Evolutionary conservation across 2,329 filamentous ascomycete species (phyloP), one percentile per base, ranked within the genome.

Genomic region (Ceratocystis cacaofunesta): DNA sequence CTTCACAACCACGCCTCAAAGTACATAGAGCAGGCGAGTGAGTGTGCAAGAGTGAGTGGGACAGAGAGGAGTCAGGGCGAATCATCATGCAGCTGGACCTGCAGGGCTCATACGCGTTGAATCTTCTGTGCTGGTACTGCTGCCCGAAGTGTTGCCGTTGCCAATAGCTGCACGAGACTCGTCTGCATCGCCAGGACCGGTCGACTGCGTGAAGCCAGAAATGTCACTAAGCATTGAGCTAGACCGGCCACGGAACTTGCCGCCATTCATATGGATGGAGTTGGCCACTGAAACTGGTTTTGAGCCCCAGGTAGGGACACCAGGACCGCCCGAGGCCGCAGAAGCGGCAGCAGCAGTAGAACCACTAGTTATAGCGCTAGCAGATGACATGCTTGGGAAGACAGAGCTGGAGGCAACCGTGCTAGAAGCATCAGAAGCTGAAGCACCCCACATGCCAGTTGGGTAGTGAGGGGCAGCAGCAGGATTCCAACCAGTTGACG

Each of bases 221-320:
- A 86, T 76, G 70, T 85, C 81, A 70, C 83, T 86, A 1, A 87
- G 79, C 84, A 87, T 87, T 66, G 82, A 85, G 8, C 82, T 85
- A 36, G 83, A 86, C 61, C 84, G 80, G 25, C 82, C 83, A 57
- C 84, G 75, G 36, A 76, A 75, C 72, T 78, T 79, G 69, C 69
- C 71, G 68, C 69, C 73, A 69, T 70, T 74, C 41, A n/a, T 46
- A 32, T 17, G 50, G 22, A 57, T 10, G 2, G 52, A 57, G 6
- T 57, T 25, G 10, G 52, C 2, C 52, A 36, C 10, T 7, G 61
- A 46, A 32, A 17, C 61, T 28, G 25, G 28, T 32, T 28, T 41
- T n/a, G 52, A 63, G 28, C 52, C 25, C 52, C 52, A 57, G 52
- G 8, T 32, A 7, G 52, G 22, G 3, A 15, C 28, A 15, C 22